Base-by-base conservation (phyloP, 116 monocot genomes). In the Phalaenopsis hybrid region DNA sequence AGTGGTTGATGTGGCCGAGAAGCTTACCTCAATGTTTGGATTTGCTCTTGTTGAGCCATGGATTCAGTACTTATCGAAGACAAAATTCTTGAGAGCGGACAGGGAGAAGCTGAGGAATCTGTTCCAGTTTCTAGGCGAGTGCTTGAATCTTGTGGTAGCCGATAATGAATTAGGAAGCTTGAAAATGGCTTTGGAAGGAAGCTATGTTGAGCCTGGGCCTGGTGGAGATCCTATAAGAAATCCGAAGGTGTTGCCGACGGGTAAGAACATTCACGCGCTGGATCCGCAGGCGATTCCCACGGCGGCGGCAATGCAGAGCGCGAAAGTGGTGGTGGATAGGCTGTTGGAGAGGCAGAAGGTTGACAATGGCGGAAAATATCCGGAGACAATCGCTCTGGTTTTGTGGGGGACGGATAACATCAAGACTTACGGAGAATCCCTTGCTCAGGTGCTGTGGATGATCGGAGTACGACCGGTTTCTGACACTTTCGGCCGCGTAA, bases 381-480 rank as follows among this genome's bases (percentile, higher is more conserved):
- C 99, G 13, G 99, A 99, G 85, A 99, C 99, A 0, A 86, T 99
- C 4, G 99, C 99, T 0, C 92, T 99, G 59, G 99, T 99, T 18
- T 87, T 99, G 16, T 94, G 99, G 99, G 99, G 99, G 9, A 99
- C 95, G 0, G 99, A 99, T 80, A 99, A 99, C 83, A 99, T 99
- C 61, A 99, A 99, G 88, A 95, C 95, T 6, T 95, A 99, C 44
- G 99, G 99, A 0, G 99, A 99, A 70, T 99, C 99, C 1, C 82
- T 99, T 59, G 99, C 82, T 25, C 99, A 99, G 85, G 99, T 99
- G 72, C 76, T 99, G 25, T 99, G 99, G 95, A 99, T 99, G 99
- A 57, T 99, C 59, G 99, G 99, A 1, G 95, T 93, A 12, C 79
- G 84, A 76, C 95, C 99, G 4, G 83, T 95, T 0, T 82, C 99